Base-by-base conservation (phyloP, 2,329 filamentous ascomycete species). In the Teratosphaeria destructans region DNA sequence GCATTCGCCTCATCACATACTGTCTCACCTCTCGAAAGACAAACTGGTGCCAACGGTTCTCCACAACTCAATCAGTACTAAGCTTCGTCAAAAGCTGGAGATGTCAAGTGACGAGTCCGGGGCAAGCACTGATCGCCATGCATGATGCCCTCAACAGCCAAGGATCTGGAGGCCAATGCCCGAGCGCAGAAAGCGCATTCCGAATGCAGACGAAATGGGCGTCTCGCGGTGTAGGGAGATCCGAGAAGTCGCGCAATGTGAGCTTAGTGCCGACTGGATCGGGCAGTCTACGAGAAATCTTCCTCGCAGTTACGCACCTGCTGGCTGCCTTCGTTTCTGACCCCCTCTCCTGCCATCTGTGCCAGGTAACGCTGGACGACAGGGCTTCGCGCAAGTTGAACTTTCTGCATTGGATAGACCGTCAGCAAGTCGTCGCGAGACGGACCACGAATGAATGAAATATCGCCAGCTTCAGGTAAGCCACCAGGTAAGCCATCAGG, bases 361-460 rank as follows among this genome's bases (percentile, higher is more conserved):
- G 64, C 64, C 55, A 74, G 63, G 59, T 72, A 73, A 49, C 61
- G 52, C 57, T 65, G 63, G n/a, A 74, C 72, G 16, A 67, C 64
- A 8, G 65, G 59, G 37, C 62, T 65, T 52, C 69, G 63, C 10
- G 69, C 65, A 47, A 74, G 66, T 55, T 68, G 64, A 23, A 68
- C 29, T 65, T 73, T 73, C 70, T 74, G 60, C 37, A 23, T 49
- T 19, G n/a, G 26, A n/a, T 5, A n/a, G 7, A 5, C 2, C 16
- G 19, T 49, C n/a, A 49, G 43, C 43, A 49, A 49, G 19, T 8
- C 16, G 16, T n/a, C 19, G n/a, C 16, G 16, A 49, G n/a, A n/a
- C n/a, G 6, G 19, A 49, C 16, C 16, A 43, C 11, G 37, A 1
- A 43, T 14, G 11, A 43, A 16, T 43, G 37, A 14, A 14, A 16